A percentile compares a stretch with the other conserved stretches of the same genome.
These are phyloP conservation scores for Dillenia turbinata DNA, from an alignment of 164 flowering plant species.

Conservation along the genomic window DNA sequence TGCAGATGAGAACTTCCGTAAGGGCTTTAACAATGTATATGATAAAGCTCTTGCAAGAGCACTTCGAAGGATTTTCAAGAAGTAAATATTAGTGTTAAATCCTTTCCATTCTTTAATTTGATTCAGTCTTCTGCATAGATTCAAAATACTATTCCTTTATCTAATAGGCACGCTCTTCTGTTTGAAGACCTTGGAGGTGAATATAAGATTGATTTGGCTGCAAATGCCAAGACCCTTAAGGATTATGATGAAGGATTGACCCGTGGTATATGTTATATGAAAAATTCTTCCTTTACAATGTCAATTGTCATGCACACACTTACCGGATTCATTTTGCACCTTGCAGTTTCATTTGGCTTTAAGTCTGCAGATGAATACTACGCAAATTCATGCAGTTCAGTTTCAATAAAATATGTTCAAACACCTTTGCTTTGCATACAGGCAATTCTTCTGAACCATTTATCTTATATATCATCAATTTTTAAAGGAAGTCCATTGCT, in stretches of 20 bases:
- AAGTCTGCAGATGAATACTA: constrained; percentile 91
- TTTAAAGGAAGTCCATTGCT: no score
- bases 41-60: constrained; percentile 71
- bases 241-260: constrained; percentile 89
- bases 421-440: constrained; percentile 88
- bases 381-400: constrained; percentile 78
- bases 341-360: constrained; percentile 92
- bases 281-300: not conserved
- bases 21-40: constrained; percentile 86
- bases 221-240: constrained; percentile 69
- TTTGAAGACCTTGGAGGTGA: constrained; percentile 84
- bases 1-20: constrained; percentile 82
- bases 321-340: constrained; percentile 6
- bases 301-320: constrained; percentile 4
- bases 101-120: not conserved
- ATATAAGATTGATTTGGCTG: constrained; percentile 62
- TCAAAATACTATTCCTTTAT: constrained; percentile 3
- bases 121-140: not conserved
- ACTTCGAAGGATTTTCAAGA: constrained; percentile 71
- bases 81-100: constrained; percentile 32
- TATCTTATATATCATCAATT: not conserved
- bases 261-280: constrained; percentile 38
- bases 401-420: constrained; percentile 56
- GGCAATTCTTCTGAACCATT: constrained; percentile 33
- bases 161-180: constrained; percentile 64